Base-by-base conservation (phyloP, 2,329 filamentous ascomycete genomes). In the Alternaria tenuissima region DNA sequence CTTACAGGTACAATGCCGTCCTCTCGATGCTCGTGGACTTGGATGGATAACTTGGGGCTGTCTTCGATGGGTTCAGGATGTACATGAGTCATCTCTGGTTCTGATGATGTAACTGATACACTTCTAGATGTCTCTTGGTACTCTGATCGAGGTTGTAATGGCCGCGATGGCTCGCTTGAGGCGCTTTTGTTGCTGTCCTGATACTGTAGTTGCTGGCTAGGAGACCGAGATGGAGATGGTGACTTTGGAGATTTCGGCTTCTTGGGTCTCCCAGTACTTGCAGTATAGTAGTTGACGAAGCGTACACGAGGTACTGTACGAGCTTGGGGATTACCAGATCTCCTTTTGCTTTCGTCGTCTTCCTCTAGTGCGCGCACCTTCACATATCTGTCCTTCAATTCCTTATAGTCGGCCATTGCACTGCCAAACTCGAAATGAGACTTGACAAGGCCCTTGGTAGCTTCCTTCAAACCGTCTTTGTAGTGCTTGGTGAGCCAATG, bases 221-320 rank as follows among this genome's bases (percentile, higher is more conserved):
- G 20, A 12, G 70, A 60, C 2, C 59, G 62, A 1, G 69, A 68
- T 3, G 68, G 65, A 1, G 71, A 71, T 9, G 72, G 66, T 4
- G 69, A 71, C 14, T 71, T 72, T 24, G 79, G 78, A 67, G 91
- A 74, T 59, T 80, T 80, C 6, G 77, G 75, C 64, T 79, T 80
- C 69, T 82, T 93, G 2, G 85, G 84, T 59, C 87, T 84, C 4
- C 93, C 93, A 9, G 90, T 90, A 66, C 91, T 93, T n/a, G 91
- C 86, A 1, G 93, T 96, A 74, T 94, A 97, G 76, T 96, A 97
- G 74, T 97, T 97, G 58, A 92, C 84, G 70, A 97, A 97, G 16
- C 93, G 86, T 11, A 95, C 86, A 53, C 89, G 83, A 3, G 82
- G 80, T 2, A 81, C 80, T 64, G 62, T 71, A 47, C 52, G 68